These are phyloP conservation scores for Aspergillus brasiliensis DNA, from an alignment of 2,329 filamentous ascomycete species.

Conservation along the genomic window DNA sequence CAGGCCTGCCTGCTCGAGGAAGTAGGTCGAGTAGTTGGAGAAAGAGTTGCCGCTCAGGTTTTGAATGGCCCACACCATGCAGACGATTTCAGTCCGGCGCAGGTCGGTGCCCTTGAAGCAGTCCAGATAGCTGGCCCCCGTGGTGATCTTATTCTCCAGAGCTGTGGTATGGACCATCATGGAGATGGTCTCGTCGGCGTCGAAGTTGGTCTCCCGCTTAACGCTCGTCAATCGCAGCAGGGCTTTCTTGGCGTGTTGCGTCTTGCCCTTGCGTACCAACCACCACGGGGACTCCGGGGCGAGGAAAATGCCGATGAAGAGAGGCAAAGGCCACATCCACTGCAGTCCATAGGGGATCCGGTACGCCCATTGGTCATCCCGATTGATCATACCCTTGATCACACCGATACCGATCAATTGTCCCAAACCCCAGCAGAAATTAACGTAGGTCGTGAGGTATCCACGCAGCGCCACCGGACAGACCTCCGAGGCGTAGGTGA, in stretches of 20 bases:
- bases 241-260: slow-evolving; percentile 50
- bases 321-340: slow-evolving; percentile 57
- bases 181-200: slow-evolving; percentile 79
- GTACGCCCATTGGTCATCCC: slow-evolving; percentile 54
- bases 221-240: slow-evolving; percentile 49
- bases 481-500: slow-evolving; percentile 52
- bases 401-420: slow-evolving; percentile 56
- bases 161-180: slow-evolving; percentile 93
- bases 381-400: slow-evolving; percentile 50
- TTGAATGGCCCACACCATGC: slow-evolving; percentile 67
- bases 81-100: slow-evolving; percentile 74
- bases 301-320: slow-evolving; percentile 50
- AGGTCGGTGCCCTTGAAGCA: slow-evolving; percentile 80
- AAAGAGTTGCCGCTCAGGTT: slow-evolving; percentile 66
- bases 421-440: slow-evolving; percentile 52
- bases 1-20: slow-evolving; percentile 59
- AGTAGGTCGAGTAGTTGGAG: slow-evolving; percentile 66
- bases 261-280: slow-evolving; percentile 50
- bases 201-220: slow-evolving; percentile 65
- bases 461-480: slow-evolving; percentile 49
- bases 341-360: slow-evolving; percentile 55
- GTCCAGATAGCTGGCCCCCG: slow-evolving; percentile 73
- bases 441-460: slow-evolving; percentile 51
- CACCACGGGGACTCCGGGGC: slow-evolving; percentile 57
- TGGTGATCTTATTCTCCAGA: slow-evolving; percentile 73